These are phyloP conservation scores for Ophiocordyceps camponoti-rufipedis DNA, from an alignment of 2,329 filamentous ascomycete genomes.

Conservation along the genomic window DNA sequence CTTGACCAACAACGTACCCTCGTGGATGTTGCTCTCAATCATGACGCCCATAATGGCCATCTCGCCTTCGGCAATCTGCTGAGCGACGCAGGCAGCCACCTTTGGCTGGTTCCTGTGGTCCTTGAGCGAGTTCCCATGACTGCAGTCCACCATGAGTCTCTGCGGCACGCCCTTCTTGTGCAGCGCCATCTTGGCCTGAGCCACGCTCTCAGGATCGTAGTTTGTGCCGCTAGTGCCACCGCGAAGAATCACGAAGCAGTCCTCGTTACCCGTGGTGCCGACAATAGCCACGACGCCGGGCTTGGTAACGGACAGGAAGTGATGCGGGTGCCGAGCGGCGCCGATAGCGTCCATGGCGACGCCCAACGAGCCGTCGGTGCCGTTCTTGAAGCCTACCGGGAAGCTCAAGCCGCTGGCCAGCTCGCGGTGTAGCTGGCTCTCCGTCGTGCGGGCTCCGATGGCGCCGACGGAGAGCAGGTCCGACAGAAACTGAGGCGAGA, in stretches of 20 bases:
- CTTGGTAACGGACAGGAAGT: constrained; percentile 96
- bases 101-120: constrained; percentile 95
- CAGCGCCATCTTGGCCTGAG: constrained; percentile 64
- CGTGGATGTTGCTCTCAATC: constrained; percentile 96
- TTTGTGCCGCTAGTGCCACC: constrained; percentile 90
- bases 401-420: constrained; percentile 86
- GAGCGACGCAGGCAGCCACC: constrained; percentile 64
- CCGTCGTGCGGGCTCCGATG: constrained; percentile 88
- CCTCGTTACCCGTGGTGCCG: constrained; percentile 83
- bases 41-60: constrained; percentile 87
- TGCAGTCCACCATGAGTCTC: constrained; percentile 93
- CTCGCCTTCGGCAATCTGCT: constrained; percentile 75
- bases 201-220: constrained; percentile 73
- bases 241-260: constrained; percentile 91
- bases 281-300: constrained; percentile 90
- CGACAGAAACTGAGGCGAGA: constrained; percentile 90
- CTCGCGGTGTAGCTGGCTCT: constrained; percentile 90
- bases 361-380: constrained; percentile 75
- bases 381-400: constrained; percentile 99
- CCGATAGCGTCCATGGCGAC: constrained; percentile 94
- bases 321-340: constrained; percentile 77
- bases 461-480: constrained; percentile 85
- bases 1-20: constrained; percentile 36
- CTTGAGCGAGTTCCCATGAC: constrained; percentile 90
- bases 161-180: constrained; percentile 54